phyloP scores from a whole-genome alignment of 352 stramenopile species.

The Pythium dissotocum region DNA sequence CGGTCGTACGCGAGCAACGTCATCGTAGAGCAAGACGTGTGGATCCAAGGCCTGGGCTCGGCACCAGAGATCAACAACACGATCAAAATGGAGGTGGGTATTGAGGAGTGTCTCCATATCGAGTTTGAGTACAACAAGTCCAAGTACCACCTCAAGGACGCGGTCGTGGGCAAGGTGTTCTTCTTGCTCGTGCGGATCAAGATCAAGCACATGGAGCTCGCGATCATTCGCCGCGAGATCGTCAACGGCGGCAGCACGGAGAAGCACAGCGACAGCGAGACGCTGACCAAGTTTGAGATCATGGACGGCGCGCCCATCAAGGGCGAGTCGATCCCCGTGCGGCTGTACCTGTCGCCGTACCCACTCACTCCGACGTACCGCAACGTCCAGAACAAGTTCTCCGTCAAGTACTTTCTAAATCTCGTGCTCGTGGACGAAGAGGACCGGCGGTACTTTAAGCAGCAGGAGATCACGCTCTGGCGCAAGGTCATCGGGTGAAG shows the following conservation, averaged over 20 bases:
- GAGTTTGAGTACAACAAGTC: conserved; percentile 99
- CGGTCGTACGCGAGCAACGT: conserved; percentile 91
- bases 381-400: conserved; percentile 92
- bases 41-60: conserved; percentile 77
- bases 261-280: conserved; percentile 95
- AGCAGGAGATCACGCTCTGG: conserved; percentile 98
- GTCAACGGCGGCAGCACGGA: conserved; percentile 71
- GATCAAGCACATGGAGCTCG: conserved; percentile 99
- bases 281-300: conserved; percentile 98
- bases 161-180: conserved; percentile 97
- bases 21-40: conserved; percentile 93
- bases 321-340: conserved; percentile 95
- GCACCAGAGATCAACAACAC: conserved; percentile 86
- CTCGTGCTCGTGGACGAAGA: conserved; percentile 99
- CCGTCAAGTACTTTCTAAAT: conserved; percentile 97
- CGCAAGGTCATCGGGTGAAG: conserved; percentile 48
- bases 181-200: conserved; percentile 98
- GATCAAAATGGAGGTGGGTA: conserved; percentile 99
- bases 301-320: conserved; percentile 98
- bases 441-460: conserved; percentile 99
- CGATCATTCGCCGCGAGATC: conserved; percentile 95
- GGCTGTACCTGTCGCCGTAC: conserved; percentile 92
- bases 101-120: conserved; percentile 99
- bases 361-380: conserved; percentile 90
- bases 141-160: conserved; percentile 95